A percentile compares a stretch with the other conserved stretches of the same genome.
Evolutionary conservation across 2,329 filamentous ascomycete genomes (phyloP).

Genomic region (Proliferodiscus dingleyae): DNA sequence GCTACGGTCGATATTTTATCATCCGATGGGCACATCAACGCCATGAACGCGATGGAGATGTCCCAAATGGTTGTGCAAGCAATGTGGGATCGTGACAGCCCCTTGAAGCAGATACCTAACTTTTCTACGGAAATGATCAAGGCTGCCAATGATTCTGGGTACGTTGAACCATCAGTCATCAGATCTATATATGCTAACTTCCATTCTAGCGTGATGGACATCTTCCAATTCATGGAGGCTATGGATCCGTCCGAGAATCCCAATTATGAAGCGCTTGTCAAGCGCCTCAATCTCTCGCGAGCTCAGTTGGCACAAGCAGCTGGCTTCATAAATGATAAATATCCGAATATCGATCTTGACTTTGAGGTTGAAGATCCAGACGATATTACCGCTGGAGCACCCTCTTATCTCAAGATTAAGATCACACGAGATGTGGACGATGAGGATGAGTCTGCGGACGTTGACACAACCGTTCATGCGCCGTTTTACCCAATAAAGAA

Average conservation of each 20-base stretch:
- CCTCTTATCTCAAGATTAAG: conserved; percentile 76
- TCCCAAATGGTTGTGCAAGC: conserved; percentile 98
- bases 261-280: conserved; percentile 71
- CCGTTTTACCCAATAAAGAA: conserved; percentile 92
- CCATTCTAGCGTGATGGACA: conserved; percentile 69
- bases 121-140: conserved; percentile 81
- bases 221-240: conserved; percentile 97
- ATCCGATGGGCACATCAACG: conserved; percentile 92
- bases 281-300: conserved; percentile 73
- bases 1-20: conserved; percentile 93
- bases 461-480: conserved; percentile 82
- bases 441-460: conserved; percentile 61
- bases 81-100: conserved; percentile 98
- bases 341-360: conserved; percentile 89
- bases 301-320: conserved; percentile 84
- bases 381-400: conserved; percentile 71
- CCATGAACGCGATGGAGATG: conserved; percentile 98
- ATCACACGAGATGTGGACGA: conserved; percentile 77
- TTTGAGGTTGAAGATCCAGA: conserved; percentile 81
- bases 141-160: conserved; percentile 73
- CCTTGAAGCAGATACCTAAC: conserved; percentile 95
- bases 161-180: conserved; percentile 35
- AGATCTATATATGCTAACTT: conserved; percentile 29
- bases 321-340: conserved; percentile 91
- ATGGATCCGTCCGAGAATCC: conserved; percentile 95